phyloP scores from a whole-genome alignment of 768 basidiomycete species.

The Kondoa malvinella region DNA sequence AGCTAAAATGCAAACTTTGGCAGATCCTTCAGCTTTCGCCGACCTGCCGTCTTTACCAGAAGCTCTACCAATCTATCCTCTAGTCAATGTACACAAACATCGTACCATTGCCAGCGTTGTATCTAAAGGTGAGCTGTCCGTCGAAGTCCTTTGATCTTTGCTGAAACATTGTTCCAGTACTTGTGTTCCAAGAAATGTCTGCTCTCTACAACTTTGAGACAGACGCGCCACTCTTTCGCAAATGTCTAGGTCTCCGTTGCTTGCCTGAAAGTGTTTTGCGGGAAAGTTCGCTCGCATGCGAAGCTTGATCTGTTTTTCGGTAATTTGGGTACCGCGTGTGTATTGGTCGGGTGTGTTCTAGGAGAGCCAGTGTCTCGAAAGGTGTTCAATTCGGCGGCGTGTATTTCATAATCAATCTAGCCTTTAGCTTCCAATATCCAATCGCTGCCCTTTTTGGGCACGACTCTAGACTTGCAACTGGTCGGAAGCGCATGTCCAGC shows the following conservation, averaged over 20 bases:
- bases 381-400: too few relatives aligned
- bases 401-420: too few relatives aligned
- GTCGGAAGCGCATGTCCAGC: too few relatives aligned
- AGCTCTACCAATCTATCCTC: constrained; percentile 14
- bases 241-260: constrained; percentile 21
- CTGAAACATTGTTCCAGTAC: constrained; percentile 15
- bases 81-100: constrained; percentile 28
- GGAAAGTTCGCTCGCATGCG: background rate
- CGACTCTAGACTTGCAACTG: too few relatives aligned
- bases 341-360: too few relatives aligned
- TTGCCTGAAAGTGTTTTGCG: background rate
- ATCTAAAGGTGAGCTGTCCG: background rate
- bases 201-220: constrained; percentile 20
- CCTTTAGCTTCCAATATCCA: too few relatives aligned
- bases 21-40: constrained; percentile 18
- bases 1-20: constrained; percentile 12
- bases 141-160: background rate
- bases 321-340: too few relatives aligned
- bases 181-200: constrained; percentile 23
- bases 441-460: too few relatives aligned
- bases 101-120: constrained; percentile 18
- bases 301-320: background rate
- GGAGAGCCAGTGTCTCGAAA: too few relatives aligned
- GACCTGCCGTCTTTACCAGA: constrained; percentile 19
- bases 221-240: constrained; percentile 13